A percentile compares a stretch with the other conserved stretches of the same genome.
Conservation (phyloP, 2,329 filamentous ascomycete genomes). For the Monilinia laxa region DNA sequence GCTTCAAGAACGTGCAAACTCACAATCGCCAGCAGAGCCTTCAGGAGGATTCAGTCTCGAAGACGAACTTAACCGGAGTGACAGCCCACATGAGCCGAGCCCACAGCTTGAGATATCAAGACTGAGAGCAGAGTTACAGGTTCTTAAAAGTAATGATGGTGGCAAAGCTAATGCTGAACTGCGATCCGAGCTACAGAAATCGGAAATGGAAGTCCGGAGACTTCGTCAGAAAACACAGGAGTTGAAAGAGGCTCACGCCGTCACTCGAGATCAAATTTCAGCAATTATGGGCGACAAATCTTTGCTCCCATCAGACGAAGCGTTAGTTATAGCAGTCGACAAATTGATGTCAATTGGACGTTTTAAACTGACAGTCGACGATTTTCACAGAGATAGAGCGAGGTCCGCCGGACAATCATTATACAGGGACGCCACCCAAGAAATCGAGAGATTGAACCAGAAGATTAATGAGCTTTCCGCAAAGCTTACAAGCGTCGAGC, state of each 20-base stretch:
- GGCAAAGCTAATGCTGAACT: slow-evolving; percentile 55
- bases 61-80: slow-evolving; percentile 54
- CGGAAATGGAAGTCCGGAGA: slow-evolving; percentile 50
- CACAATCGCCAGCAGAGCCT: slow-evolving; percentile 28
- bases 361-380: slow-evolving; percentile 47
- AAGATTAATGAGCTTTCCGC: slow-evolving; percentile 47
- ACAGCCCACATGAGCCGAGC: slow-evolving; percentile 43
- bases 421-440: slow-evolving; percentile 47
- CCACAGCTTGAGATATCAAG: slow-evolving; percentile 55
- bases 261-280: slow-evolving; percentile 58
- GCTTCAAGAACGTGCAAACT: slow-evolving; percentile 20
- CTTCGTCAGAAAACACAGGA: slow-evolving; percentile 57
- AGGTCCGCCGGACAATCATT: slow-evolving; percentile 53
- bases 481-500: slow-evolving; percentile 53
- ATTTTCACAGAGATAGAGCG: slow-evolving; percentile 52
- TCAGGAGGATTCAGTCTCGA: slow-evolving; percentile 50
- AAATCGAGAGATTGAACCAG: slow-evolving; percentile 50
- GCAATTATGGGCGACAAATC: slow-evolving; percentile 49
- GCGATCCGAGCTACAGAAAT: slow-evolving; percentile 56
- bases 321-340: slow-evolving; percentile 50
- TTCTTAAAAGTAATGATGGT: slow-evolving; percentile 55
- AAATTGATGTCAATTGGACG: slow-evolving; percentile 39
- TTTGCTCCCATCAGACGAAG: slow-evolving; percentile 48
- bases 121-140: slow-evolving; percentile 60
- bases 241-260: slow-evolving; percentile 57